Evolutionary conservation across 306 rosid genomes (phyloP), one percentile per base, ranked within the genome.

Genomic region (Vigna nakashimae): DNA sequence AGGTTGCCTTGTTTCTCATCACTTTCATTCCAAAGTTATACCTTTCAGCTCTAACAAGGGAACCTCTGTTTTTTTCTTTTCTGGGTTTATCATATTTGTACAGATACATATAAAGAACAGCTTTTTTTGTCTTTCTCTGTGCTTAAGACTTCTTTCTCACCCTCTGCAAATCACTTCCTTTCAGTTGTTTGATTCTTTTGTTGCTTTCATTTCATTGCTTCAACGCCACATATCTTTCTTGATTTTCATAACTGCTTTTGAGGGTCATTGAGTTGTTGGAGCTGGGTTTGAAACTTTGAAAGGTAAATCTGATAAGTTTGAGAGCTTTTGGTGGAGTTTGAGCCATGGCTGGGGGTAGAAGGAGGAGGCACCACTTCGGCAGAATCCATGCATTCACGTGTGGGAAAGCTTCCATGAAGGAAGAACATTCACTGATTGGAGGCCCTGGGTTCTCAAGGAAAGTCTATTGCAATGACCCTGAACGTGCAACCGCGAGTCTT

Each of bases 401-500:
- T 76, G 96, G 96, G 50, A 95, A 70, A 74, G 77, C 96, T 18
- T 92, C 98, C 2, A 65, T 91, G 46, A 86, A 66, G 78, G 92
- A 77, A 0, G 99, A 96, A 4, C 99, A 92, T 34, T 89, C 94
- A 6, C 84, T 86, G 43, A 90, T 96, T 55, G 99, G 99, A 84
- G 98, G 98, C 3, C 99, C 98, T 40, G 99, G 99, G 0, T 96
- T 92, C 78, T 92, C 99, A 6, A 90, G 99, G 84, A 84, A 88
- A 60, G 93, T 93, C 0, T 84, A 88, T 69, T 90, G 93, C 82
- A 93, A 93, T 24, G 93, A 90, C 24, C 83, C 96, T 10, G 96
- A 92, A 4, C 71, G 87, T 69, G 81, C 57, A n/a, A 89, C 82
- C 60, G 86, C 89, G 0, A 68, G 86, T 71, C 74, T 77, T 73